Evolutionary conservation across 208 protist species (phyloP), one percentile per base, ranked within the genome.

Genomic region (Trypanosoma rangeli): DNA sequence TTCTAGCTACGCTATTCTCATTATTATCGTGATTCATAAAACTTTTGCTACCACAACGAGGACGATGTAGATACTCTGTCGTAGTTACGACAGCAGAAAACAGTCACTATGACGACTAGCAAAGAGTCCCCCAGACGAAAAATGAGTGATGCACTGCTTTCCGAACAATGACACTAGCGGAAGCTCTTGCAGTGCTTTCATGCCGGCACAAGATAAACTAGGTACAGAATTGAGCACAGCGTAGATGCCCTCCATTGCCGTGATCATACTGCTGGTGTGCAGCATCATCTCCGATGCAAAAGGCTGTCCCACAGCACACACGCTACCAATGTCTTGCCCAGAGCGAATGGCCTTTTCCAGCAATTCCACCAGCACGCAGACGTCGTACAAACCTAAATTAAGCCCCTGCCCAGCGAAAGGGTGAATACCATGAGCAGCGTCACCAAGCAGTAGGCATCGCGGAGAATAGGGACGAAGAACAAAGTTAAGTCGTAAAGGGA

Each of bases 341-440:
- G 69, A 74, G 13, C 79, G 60, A 37, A 96, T 77, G 9, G 86
- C 87, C 29, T 73, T 57, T 67, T 93, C 84, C 52, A 94, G 49
- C 28, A 92, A 69, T 22, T 81, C 73, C 0, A 78, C 80, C 58
- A 97, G 74, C 0, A 83, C 84, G 63, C 86, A 94, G 9, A 93
- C 76, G 74, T 96, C 90, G 74, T 94, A 92, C 50, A 98, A 76
- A 33, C 93, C 95, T 44, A 96, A 80, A 79, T 98, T 98, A 49
- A 97, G 80, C 0, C 93, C 95, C 69, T 98, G 95, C 0, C 95
- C 95, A 5, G 93, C 93, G 33, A 98, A 91, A 18, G 93, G 95
- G 78, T 97, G 93, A 65, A 98, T 93, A 16, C 86, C 74, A 82
- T 97, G 93, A 0, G 95, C 95, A 8, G 95, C 92, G 70, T 98